phyloP scores from a whole-genome alignment of 257 asterid genomes.

The Thymus quinquecostatus region DNA sequence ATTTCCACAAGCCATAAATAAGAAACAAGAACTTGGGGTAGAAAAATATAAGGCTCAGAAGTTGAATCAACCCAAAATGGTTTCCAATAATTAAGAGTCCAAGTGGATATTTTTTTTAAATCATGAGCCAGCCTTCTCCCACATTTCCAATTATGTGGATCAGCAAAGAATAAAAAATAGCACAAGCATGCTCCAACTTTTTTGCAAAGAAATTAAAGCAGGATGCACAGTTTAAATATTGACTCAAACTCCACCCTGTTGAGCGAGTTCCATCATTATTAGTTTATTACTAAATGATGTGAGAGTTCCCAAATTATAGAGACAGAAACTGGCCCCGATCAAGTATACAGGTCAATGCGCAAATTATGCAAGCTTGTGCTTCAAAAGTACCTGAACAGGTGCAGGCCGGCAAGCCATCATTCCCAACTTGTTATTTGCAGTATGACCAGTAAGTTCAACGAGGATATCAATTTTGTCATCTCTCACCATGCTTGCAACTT shows the following conservation, averaged over 20 bases:
- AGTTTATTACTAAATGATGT: constrained; percentile 7
- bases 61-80: constrained; percentile 18
- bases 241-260: constrained; percentile 16
- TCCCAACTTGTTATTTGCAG: constrained; percentile 99
- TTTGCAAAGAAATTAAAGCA: not conserved
- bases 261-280: constrained; percentile 20
- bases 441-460: constrained; percentile 99
- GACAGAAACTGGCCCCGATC: constrained; percentile 6
- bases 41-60: not conserved
- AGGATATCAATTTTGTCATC: constrained; percentile 94
- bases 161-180: constrained; percentile 1
- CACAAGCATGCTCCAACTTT: not conserved
- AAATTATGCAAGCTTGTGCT: not conserved
- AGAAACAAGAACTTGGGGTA: constrained; percentile 13
- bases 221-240: not conserved
- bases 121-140: not conserved
- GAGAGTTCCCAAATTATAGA: constrained; percentile 22
- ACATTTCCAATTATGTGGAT: not conserved
- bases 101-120: constrained; percentile 7
- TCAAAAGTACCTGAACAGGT: constrained; percentile 83
- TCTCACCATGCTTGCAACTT: constrained; percentile 85
- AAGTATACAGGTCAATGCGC: constrained; percentile 8
- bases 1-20: constrained; percentile 10
- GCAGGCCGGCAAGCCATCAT: constrained; percentile 99
- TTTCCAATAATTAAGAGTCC: constrained; percentile 7